Percentiles rank a stretch among this genome's conserved stretches.
Conservation (phyloP, 2,329 filamentous ascomycete genomes). For the Exutisphaerella laricina region DNA sequence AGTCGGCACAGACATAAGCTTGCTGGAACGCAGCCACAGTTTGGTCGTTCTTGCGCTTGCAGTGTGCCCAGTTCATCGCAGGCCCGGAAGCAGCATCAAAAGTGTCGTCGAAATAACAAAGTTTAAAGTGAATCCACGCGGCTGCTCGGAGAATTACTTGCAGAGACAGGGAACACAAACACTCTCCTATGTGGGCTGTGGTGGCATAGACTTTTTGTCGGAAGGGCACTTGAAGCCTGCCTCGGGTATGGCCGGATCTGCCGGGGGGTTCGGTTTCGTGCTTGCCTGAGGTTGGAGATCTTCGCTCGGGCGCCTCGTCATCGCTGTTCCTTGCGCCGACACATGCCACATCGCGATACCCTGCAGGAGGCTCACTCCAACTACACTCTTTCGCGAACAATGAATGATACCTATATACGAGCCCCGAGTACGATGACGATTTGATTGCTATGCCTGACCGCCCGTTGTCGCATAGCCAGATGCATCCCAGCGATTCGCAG, state of each 20-base stretch:
- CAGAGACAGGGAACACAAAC: too few relatives aligned
- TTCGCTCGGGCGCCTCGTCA: neutral
- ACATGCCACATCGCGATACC: constrained; percentile 1
- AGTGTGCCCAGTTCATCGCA: too few relatives aligned
- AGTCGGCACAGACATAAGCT: too few relatives aligned
- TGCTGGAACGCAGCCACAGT: too few relatives aligned
- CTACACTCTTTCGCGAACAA: neutral
- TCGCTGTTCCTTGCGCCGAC: neutral
- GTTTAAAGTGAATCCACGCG: too few relatives aligned
- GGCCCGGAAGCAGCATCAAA: too few relatives aligned
- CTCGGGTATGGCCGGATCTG: neutral
- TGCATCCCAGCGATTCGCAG: constrained; percentile 1
- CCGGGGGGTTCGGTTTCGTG: neutral
- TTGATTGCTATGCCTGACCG: neutral
- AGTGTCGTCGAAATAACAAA: too few relatives aligned
- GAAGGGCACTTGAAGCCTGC: neutral
- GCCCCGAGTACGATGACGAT: neutral
- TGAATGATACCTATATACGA: neutral
- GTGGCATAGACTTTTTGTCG: too few relatives aligned
- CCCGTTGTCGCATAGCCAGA: neutral
- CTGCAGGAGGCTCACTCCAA: neutral
- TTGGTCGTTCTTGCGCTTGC: too few relatives aligned
- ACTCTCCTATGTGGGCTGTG: too few relatives aligned
- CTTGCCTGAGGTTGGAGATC: neutral
- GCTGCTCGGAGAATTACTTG: too few relatives aligned